Evolutionary conservation across 2,329 filamentous ascomycete genomes (phyloP).

Genomic region (Sclerotinia subarctica): DNA sequence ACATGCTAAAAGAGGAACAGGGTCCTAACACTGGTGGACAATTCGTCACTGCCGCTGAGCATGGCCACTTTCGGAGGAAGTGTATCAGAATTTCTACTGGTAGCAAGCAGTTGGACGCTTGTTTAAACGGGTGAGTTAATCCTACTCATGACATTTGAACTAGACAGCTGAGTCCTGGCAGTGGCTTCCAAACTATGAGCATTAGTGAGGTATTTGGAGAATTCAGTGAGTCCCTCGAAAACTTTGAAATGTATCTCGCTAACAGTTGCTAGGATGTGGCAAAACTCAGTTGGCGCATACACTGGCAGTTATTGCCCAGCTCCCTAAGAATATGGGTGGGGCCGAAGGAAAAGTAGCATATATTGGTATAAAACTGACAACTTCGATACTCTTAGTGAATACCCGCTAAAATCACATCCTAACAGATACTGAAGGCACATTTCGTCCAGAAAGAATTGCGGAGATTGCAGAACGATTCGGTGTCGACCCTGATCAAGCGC

Average conservation of each 20-base stretch:
- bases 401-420: constrained; percentile 4
- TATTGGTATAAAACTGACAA: constrained; percentile 50
- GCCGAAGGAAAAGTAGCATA: constrained; percentile 68
- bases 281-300: constrained; percentile 70
- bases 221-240: constrained; percentile 44
- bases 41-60: constrained; percentile 64
- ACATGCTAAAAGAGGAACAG: constrained; percentile 40
- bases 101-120: constrained; percentile 65
- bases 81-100: constrained; percentile 65
- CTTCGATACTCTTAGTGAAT: constrained; percentile 5
- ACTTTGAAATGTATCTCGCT: background rate
- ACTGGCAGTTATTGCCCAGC: constrained; percentile 60
- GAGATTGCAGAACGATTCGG: constrained; percentile 66
- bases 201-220: constrained; percentile 64
- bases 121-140: constrained; percentile 55
- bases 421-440: constrained; percentile 59
- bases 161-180: constrained; percentile 34
- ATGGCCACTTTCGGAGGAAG: constrained; percentile 59
- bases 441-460: constrained; percentile 62
- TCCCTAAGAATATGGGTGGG: constrained; percentile 58
- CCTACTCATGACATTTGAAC: background rate
- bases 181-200: constrained; percentile 67
- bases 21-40: constrained; percentile 49
- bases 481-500: constrained; percentile 54
- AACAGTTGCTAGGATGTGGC: constrained; percentile 48